phyloP scores from a whole-genome alignment of 2,329 filamentous ascomycete genomes.

The Clonostachys rosea region DNA sequence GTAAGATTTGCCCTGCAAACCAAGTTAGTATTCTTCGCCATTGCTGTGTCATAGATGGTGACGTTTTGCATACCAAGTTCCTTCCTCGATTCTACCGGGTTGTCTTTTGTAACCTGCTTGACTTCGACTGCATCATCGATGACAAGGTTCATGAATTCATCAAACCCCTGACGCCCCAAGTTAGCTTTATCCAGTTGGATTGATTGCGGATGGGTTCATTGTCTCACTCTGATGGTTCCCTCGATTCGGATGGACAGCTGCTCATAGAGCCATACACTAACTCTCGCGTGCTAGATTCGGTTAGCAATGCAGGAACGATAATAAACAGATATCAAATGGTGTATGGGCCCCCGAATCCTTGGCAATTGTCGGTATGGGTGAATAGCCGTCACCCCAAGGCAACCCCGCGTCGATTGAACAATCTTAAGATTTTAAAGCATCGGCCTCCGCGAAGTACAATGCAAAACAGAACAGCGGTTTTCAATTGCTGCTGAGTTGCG shows the following conservation, averaged over 20 bases:
- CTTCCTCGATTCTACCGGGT: slow-evolving; percentile 70
- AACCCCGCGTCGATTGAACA: too few relatives aligned
- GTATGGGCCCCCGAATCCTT: too few relatives aligned
- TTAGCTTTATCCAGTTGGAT: neutral
- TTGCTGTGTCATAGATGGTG: neutral
- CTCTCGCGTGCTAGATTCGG: slow-evolving; percentile 43
- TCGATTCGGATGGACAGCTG: slow-evolving; percentile 92
- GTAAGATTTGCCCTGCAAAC: slow-evolving; percentile 68
- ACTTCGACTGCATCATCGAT: slow-evolving; percentile 95
- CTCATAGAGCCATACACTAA: slow-evolving; percentile 96
- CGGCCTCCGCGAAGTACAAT: too few relatives aligned
- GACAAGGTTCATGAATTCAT: slow-evolving; percentile 99
- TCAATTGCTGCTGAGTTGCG: too few relatives aligned
- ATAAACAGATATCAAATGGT: too few relatives aligned
- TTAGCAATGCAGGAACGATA: too few relatives aligned
- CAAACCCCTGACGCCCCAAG: slow-evolving; percentile 68
- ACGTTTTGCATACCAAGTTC: slow-evolving; percentile 59
- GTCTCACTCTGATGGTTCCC: slow-evolving; percentile 87
- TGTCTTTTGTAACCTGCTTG: slow-evolving; percentile 75
- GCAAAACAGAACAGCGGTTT: too few relatives aligned
- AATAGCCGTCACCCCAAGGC: too few relatives aligned
- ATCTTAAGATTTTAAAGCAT: too few relatives aligned
- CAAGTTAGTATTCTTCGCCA: slow-evolving; percentile 13
- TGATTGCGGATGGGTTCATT: slow-evolving; percentile 7
- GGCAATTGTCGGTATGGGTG: too few relatives aligned